A percentile compares a stretch with the other conserved stretches of the same genome.
Evolutionary conservation across 805 yeast species (phyloP).

Genomic region (Kuraishia piskuri): DNA sequence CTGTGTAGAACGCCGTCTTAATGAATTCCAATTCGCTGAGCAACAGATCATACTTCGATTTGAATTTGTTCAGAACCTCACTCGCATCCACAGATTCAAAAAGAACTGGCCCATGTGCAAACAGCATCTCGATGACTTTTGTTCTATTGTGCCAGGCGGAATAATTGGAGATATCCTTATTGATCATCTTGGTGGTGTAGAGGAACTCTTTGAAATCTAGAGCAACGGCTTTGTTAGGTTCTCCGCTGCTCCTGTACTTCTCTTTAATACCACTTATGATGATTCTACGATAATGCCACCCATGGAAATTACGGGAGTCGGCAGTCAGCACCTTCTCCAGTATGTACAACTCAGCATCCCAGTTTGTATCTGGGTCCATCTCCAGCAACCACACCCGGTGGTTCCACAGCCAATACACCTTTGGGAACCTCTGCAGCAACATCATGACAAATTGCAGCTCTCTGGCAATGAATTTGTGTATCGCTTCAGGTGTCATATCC

Average conservation of each 20-base stretch:
- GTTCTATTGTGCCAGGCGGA: conserved; percentile 95
- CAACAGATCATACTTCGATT: conserved; percentile 25
- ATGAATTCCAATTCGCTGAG: conserved; percentile 55
- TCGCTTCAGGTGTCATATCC: conserved; percentile 8
- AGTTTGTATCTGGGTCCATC: conserved; percentile 40
- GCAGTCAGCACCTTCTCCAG: conserved; percentile 58
- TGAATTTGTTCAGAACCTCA: conserved; percentile 1
- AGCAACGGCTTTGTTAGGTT: conserved; percentile 21
- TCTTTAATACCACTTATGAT: conserved; percentile 36
- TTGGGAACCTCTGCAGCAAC: conserved; percentile 62
- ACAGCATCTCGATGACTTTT: conserved; percentile 50
- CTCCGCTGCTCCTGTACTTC: conserved; percentile 14
- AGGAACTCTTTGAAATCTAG: conserved; percentile 48
- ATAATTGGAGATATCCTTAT: conserved; percentile 79
- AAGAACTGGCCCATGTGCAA: conserved; percentile 12
- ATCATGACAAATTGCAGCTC: conserved; percentile 58
- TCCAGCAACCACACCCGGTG: conserved; percentile 81
- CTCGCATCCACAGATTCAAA: conserved; percentile 8
- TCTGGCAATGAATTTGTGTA: conserved; percentile 22
- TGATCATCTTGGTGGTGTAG: conserved; percentile 73
- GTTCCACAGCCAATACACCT: conserved; percentile 96
- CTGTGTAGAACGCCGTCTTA: conserved; percentile 82
- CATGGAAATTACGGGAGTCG: conserved; percentile 87
- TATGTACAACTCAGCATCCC: conserved; percentile 64
- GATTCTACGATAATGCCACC: conserved; percentile 88